Percentiles rank a stretch among this genome's conserved stretches.
Conservation (phyloP, 495 filamentous ascomycete genomes). For the Daldinia vernicosa region DNA sequence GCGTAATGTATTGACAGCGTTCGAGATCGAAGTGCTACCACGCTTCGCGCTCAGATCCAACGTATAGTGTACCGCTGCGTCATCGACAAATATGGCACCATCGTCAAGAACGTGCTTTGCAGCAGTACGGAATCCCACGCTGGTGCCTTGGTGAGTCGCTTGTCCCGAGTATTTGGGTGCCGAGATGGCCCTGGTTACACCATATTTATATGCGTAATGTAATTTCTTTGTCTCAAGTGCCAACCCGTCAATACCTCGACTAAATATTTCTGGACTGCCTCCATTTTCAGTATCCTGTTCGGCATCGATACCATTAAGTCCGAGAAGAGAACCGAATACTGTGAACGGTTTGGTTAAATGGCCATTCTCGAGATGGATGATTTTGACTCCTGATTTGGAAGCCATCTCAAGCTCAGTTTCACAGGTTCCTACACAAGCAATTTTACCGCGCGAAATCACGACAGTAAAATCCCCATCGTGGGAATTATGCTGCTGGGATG, state of each 20-base stretch:
- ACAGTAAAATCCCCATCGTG: constrained; percentile 46
- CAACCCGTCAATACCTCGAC: constrained; percentile 58
- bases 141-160: constrained; percentile 54
- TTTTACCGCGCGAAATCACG: constrained; percentile 56
- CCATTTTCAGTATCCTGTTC: constrained; percentile 62
- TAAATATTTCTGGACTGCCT: constrained; percentile 48
- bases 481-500: constrained; percentile 5
- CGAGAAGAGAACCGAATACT: constrained; percentile 61
- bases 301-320: constrained; percentile 64
- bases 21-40: constrained; percentile 52
- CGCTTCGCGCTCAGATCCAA: constrained; percentile 47
- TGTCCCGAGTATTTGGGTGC: constrained; percentile 49
- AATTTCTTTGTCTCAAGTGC: constrained; percentile 57
- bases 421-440: constrained; percentile 61
- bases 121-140: constrained; percentile 57
- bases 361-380: constrained; percentile 62
- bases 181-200: constrained; percentile 59
- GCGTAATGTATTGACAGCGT: constrained; percentile 51
- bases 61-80: constrained; percentile 58
- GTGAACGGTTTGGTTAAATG: constrained; percentile 65
- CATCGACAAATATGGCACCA: constrained; percentile 51
- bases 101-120: constrained; percentile 46
- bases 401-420: constrained; percentile 47
- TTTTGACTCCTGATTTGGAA: constrained; percentile 37
- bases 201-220: constrained; percentile 52